A percentile compares a stretch with the other conserved stretches of the same genome.
Evolutionary conservation across 1,284 basidiomycete genomes (phyloP).

Genomic region (Cystobasidium sp.): DNA sequence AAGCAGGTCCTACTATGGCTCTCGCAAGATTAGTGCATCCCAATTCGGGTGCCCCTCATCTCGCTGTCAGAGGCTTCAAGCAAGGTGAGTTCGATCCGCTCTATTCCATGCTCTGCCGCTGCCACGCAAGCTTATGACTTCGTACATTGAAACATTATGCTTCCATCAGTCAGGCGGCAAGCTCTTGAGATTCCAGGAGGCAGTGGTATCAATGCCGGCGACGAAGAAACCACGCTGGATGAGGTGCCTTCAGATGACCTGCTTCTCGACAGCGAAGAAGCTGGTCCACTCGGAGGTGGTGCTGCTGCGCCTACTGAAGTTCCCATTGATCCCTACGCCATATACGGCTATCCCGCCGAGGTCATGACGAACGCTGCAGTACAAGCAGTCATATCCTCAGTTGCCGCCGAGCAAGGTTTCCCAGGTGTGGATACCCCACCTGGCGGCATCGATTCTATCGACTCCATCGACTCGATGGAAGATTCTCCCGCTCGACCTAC

Average conservation of each 20-base stretch:
- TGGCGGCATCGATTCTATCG: neutral
- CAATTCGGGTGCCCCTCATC: too few relatives aligned
- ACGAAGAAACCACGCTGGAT: neutral
- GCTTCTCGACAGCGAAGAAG: neutral
- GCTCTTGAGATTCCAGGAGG: neutral
- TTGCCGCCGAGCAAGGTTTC: conserved; percentile 13
- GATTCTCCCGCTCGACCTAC: neutral
- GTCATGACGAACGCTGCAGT: conserved; percentile 19
- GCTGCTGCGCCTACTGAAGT: neutral
- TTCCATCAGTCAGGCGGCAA: neutral
- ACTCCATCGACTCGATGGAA: neutral
- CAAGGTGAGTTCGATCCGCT: too few relatives aligned
- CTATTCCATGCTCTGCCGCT: too few relatives aligned
- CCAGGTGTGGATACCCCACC: neutral
- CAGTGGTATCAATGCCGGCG: neutral
- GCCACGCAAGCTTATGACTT: neutral
- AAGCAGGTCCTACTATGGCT: too few relatives aligned
- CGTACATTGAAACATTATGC: neutral
- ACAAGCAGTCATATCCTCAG: conserved; percentile 21
- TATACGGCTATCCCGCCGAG: conserved; percentile 6
- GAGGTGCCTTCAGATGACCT: neutral
- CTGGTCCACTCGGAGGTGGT: neutral
- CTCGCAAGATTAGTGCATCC: too few relatives aligned
- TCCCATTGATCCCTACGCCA: neutral
- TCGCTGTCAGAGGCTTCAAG: too few relatives aligned